phyloP scores from a whole-genome alignment of 148 eudicot species.

The Rhododendron molle region DNA sequence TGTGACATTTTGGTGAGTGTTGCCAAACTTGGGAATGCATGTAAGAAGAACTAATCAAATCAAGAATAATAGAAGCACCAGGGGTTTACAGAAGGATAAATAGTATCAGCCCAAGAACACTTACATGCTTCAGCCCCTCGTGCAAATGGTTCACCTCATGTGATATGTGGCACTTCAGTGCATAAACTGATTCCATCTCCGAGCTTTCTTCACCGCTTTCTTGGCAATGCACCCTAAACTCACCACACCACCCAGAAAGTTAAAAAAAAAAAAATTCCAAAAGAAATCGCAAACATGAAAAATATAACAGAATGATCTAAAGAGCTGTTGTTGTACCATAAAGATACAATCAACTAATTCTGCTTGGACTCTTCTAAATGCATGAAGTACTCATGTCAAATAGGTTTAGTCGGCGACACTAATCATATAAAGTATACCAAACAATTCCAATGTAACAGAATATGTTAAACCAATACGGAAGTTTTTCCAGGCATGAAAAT shows the following conservation, averaged over 20 bases:
- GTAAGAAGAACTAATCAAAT: neutral
- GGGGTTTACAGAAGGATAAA: neutral
- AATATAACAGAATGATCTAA: no score
- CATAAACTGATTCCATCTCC: conserved; percentile 74
- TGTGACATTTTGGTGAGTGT: no score
- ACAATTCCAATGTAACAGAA: neutral
- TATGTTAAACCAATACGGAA: neutral
- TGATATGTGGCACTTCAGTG: conserved; percentile 94
- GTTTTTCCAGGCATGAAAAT: neutral
- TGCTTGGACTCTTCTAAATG: neutral
- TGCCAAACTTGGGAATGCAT: neutral
- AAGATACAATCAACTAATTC: neutral
- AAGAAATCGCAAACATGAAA: no score
- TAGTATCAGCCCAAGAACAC: conserved; percentile 15
- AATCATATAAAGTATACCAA: neutral
- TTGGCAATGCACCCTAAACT: conserved; percentile 75
- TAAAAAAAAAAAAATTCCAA: neutral
- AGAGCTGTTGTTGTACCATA: no score
- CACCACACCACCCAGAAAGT: conserved; percentile 11
- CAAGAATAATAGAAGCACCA: neutral
- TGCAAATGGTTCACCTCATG: conserved; percentile 97
- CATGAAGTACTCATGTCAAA: neutral
- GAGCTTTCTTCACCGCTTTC: conserved; percentile 98
- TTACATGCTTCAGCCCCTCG: conserved; percentile 88
- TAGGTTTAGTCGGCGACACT: neutral